A percentile compares a stretch with the other conserved stretches of the same genome.
Conservation (phyloP, 2,329 filamentous ascomycete genomes). For the Cladosporium sphaerospermum region DNA sequence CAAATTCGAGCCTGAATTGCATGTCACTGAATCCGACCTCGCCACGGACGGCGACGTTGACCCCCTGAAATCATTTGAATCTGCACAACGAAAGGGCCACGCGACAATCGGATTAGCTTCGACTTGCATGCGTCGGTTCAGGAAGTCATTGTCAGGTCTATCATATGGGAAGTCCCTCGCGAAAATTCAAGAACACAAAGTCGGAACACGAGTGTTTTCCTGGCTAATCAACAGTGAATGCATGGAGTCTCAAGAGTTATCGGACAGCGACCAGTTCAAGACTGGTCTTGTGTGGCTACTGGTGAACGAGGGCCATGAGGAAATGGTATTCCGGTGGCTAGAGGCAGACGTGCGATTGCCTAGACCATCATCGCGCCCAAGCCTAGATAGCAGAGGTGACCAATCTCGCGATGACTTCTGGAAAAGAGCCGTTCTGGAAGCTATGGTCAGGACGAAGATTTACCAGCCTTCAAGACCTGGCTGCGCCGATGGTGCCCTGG, state of each 20-base stretch:
- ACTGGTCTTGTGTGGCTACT: constrained; percentile 21
- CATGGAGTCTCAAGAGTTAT: constrained; percentile 17
- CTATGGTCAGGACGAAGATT: constrained; percentile 14
- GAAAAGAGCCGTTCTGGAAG: constrained; percentile 18
- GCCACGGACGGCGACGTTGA: constrained; percentile 21
- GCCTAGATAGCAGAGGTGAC: background rate
- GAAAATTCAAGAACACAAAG: constrained; percentile 14
- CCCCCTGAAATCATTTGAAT: constrained; percentile 36
- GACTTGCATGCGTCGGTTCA: constrained; percentile 33
- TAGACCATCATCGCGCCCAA: background rate
- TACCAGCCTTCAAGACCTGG: background rate
- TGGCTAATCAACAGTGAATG: constrained; percentile 26
- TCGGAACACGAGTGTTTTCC: constrained; percentile 23
- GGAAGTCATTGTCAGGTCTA: constrained; percentile 16
- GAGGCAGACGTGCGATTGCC: constrained; percentile 15
- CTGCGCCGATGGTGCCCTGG: constrained; percentile 14
- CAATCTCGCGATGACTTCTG: constrained; percentile 15
- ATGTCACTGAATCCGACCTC: constrained; percentile 22
- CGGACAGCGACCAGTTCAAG: constrained; percentile 18
- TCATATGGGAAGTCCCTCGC: constrained; percentile 12
- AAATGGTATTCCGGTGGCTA: constrained; percentile 27
- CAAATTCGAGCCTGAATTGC: background rate
- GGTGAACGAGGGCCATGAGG: constrained; percentile 23
- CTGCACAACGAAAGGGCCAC: constrained; percentile 33
- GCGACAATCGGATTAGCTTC: constrained; percentile 34